phyloP scores from a whole-genome alignment of 306 rosid genomes.

The Ceratonia siliqua region DNA sequence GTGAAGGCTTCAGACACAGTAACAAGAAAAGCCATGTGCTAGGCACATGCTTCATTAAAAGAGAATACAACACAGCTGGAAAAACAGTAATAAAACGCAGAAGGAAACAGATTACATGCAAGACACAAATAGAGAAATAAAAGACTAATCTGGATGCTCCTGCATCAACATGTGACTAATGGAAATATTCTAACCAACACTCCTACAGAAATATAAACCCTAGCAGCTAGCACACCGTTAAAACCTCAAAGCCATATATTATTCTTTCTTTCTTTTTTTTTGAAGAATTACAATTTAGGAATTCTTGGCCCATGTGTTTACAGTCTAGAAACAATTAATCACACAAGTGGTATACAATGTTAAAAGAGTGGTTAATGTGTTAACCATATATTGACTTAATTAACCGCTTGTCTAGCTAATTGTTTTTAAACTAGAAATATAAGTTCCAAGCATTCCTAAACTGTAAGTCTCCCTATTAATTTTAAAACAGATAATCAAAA shows the following conservation, averaged over 20 bases:
- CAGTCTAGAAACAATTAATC: not conserved
- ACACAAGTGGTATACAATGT: not conserved
- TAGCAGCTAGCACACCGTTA: not conserved
- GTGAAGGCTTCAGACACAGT: too few relatives aligned
- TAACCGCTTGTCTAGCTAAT: not conserved
- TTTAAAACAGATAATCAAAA: constrained; percentile 16
- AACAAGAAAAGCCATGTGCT: too few relatives aligned
- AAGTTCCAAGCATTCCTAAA: not conserved
- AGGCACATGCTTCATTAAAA: too few relatives aligned
- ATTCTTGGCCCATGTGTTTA: not conserved
- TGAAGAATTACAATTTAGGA: not conserved
- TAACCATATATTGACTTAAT: not conserved
- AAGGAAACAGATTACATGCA: too few relatives aligned
- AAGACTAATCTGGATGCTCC: too few relatives aligned
- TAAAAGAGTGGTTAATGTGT: not conserved
- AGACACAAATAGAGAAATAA: too few relatives aligned
- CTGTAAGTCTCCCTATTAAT: not conserved
- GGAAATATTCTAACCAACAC: constrained; percentile 7
- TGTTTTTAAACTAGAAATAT: not conserved
- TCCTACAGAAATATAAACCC: constrained; percentile 13
- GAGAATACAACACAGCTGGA: too few relatives aligned
- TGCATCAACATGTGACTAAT: not conserved
- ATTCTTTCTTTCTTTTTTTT: not conserved
- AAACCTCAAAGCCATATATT: constrained; percentile 5
- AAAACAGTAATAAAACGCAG: too few relatives aligned